phyloP scores from a whole-genome alignment of 768 basidiomycete genomes.

The Xerocomus brunneocitrinus region DNA sequence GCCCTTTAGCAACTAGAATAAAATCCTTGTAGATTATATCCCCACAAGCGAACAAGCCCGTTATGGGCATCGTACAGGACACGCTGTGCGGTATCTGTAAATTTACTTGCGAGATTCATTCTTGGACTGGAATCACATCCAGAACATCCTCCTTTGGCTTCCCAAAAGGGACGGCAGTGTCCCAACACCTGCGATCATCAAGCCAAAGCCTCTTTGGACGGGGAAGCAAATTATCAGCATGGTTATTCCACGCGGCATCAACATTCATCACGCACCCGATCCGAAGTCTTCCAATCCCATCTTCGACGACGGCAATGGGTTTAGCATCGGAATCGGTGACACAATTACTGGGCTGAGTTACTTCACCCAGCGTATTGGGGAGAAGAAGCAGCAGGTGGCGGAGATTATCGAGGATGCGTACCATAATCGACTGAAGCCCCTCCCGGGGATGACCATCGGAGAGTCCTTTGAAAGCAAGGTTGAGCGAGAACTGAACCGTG shows the following conservation, averaged over 20 bases:
- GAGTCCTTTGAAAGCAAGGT: slow-evolving; percentile 96
- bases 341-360: slow-evolving; percentile 91
- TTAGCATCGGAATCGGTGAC: slow-evolving; percentile 94
- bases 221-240: slow-evolving; percentile 95
- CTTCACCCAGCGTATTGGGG: slow-evolving; percentile 78
- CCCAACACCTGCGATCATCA: slow-evolving; percentile 90
- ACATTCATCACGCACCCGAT: slow-evolving; percentile 78
- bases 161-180: slow-evolving; percentile 95
- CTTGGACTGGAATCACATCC: slow-evolving; percentile 92
- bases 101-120: slow-evolving; percentile 96
- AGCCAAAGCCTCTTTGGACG: slow-evolving; percentile 96
- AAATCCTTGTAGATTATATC: slow-evolving; percentile 76
- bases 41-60: slow-evolving; percentile 98
- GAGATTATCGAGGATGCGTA: slow-evolving; percentile 78
- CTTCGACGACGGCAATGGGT: slow-evolving; percentile 89
- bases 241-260: slow-evolving; percentile 92
- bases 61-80: slow-evolving; percentile 99
- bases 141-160: slow-evolving; percentile 97
- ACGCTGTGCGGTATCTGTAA: slow-evolving; percentile 97
- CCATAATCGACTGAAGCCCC: slow-evolving; percentile 81
- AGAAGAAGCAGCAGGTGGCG: slow-evolving; percentile 76
- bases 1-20: neutral
- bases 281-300: slow-evolving; percentile 77
- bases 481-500: slow-evolving; percentile 86
- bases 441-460: slow-evolving; percentile 98